phyloP scores from a whole-genome alignment of 169 alveolate species.

The Toxoplasma gondii region DNA sequence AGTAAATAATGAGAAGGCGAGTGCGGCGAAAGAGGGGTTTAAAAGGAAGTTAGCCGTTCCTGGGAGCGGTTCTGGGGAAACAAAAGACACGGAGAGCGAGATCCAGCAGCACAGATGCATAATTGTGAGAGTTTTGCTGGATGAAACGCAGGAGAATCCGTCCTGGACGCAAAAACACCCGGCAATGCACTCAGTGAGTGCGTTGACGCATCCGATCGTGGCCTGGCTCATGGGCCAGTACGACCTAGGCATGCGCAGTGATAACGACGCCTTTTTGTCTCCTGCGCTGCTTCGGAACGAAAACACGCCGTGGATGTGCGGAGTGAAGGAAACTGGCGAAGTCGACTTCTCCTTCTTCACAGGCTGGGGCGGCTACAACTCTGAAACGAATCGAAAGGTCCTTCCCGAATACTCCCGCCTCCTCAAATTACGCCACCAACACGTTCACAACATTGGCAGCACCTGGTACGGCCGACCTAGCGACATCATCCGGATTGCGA shows the following conservation, averaged over 20 bases:
- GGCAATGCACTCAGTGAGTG: conserved; percentile 27
- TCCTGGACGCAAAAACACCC: conserved; percentile 14
- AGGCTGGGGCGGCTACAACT: neutral
- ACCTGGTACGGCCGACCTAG: conserved; percentile 29
- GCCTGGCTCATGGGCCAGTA: conserved; percentile 14
- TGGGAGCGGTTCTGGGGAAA: neutral
- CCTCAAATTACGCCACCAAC: conserved; percentile 2
- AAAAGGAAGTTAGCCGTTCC: no score
- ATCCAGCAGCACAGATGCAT: neutral
- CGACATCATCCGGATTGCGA: conserved; percentile 26
- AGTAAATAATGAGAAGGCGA: no score
- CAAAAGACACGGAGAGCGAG: neutral
- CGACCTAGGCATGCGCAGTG: conserved; percentile 27
- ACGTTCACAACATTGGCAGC: neutral
- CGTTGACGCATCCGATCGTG: neutral
- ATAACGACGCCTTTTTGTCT: conserved; percentile 14
- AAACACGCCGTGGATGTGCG: conserved; percentile 13
- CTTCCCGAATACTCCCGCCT: conserved; percentile 8
- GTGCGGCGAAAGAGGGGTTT: no score
- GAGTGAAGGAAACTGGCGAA: conserved; percentile 1
- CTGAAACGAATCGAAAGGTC: neutral
- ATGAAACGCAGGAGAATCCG: conserved; percentile 5
- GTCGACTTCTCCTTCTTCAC: neutral
- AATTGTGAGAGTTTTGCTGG: neutral
- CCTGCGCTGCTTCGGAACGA: neutral